Conservation (phyloP, 1,284 basidiomycete species). For the Apiotrichum siamense region DNA sequence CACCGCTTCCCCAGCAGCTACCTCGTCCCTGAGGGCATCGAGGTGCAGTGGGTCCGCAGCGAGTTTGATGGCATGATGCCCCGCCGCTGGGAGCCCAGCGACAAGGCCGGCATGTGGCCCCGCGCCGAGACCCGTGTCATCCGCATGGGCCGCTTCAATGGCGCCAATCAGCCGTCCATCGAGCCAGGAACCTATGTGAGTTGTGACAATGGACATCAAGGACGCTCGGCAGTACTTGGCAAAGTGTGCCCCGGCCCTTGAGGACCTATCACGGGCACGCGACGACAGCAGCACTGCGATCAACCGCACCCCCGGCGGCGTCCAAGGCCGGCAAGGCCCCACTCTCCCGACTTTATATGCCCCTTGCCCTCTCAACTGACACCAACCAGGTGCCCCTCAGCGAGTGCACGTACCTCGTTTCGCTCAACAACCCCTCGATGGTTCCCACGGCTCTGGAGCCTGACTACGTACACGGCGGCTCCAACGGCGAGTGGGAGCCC, state of each 20-base stretch:
- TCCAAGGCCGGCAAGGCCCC: no score
- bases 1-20: constrained; percentile 88
- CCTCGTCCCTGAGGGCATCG: constrained; percentile 74
- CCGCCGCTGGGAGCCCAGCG: constrained; percentile 47
- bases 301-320: no score
- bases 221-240: no score
- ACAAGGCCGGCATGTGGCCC: constrained; percentile 52
- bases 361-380: neutral
- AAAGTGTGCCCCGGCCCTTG: no score
- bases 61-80: constrained; percentile 87
- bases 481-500: constrained; percentile 59
- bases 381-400: constrained; percentile 59
- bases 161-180: constrained; percentile 65
- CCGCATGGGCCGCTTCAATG: constrained; percentile 67
- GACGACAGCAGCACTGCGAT: no score
- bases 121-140: constrained; percentile 61
- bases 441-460: constrained; percentile 62
- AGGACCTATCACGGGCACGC: no score
- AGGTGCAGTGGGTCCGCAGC: constrained; percentile 80
- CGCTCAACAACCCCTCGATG: constrained; percentile 71
- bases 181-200: constrained; percentile 74
- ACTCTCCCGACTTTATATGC: no score
- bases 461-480: constrained; percentile 58
- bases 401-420: constrained; percentile 78
- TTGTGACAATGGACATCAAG: constrained; percentile 24